These are phyloP conservation scores for Paecilomyces dactylethromorphus DNA, from an alignment of 2,329 filamentous ascomycete species.

Conservation along the genomic window DNA sequence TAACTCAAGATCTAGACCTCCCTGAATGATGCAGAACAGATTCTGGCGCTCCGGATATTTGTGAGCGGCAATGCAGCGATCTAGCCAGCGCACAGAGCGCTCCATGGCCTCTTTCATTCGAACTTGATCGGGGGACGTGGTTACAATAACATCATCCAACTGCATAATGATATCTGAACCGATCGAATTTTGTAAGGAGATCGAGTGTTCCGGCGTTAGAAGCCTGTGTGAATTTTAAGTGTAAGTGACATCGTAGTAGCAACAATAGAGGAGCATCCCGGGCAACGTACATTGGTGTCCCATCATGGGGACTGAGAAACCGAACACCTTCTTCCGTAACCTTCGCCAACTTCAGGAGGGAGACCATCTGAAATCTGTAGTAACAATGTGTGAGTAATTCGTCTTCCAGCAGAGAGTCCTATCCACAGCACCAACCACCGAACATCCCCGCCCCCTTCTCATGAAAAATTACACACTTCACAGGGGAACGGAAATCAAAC, in stretches of 20 bases:
- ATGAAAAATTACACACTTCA: background rate
- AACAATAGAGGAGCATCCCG: background rate
- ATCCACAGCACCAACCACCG: background rate
- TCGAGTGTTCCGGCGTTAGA: constrained; percentile 94
- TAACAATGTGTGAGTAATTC: constrained; percentile 16
- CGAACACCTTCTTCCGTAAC: constrained; percentile 93
- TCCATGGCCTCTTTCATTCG: constrained; percentile 95
- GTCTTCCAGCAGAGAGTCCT: background rate
- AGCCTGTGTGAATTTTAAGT: constrained; percentile 45
- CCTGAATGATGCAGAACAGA: constrained; percentile 97
- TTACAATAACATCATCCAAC: constrained; percentile 94
- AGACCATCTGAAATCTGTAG: constrained; percentile 94
- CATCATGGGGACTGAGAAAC: constrained; percentile 94
- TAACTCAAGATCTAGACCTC: constrained; percentile 82
- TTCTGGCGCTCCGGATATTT: constrained; percentile 78
- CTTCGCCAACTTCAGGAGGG: constrained; percentile 82
- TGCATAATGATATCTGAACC: constrained; percentile 99
- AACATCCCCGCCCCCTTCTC: background rate
- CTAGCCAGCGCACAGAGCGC: constrained; percentile 89
- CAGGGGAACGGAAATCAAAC: constrained; percentile 12
- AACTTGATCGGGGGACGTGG: constrained; percentile 79
- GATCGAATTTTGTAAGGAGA: constrained; percentile 91
- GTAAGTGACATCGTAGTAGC: background rate
- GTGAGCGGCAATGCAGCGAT: constrained; percentile 88
- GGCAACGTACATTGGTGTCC: constrained; percentile 66